Evolutionary conservation across 495 filamentous ascomycete genomes (phyloP).

Genomic region (Letharia lupina): DNA sequence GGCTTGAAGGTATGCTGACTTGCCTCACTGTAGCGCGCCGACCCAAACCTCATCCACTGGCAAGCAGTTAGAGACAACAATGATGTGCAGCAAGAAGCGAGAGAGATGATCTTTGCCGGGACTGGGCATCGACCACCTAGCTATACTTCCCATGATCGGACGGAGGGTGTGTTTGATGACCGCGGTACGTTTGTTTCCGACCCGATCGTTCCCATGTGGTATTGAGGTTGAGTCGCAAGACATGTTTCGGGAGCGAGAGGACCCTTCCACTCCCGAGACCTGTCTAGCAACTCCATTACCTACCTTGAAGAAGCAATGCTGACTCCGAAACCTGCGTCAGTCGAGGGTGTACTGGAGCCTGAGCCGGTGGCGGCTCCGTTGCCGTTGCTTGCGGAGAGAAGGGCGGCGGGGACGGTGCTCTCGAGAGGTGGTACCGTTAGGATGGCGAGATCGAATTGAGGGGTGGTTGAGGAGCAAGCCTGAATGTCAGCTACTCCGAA

Average conservation of each 20-base stretch:
- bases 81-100: slow-evolving; percentile 17
- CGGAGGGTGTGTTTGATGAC: background rate
- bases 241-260: too few relatives aligned
- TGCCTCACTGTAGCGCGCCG: slow-evolving; percentile 47
- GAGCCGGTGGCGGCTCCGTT: background rate
- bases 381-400: slow-evolving; percentile 7
- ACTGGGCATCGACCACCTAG: slow-evolving; percentile 20
- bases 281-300: too few relatives aligned
- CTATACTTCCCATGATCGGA: slow-evolving; percentile 12
- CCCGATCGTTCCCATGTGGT: too few relatives aligned
- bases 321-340: background rate
- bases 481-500: background rate
- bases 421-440: background rate
- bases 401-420: slow-evolving; percentile 9
- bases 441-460: background rate
- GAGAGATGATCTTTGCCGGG: slow-evolving; percentile 18
- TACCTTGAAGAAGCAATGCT: too few relatives aligned
- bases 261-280: too few relatives aligned
- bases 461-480: background rate
- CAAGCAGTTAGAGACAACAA: slow-evolving; percentile 42
- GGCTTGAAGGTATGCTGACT: slow-evolving; percentile 1
- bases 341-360: background rate
- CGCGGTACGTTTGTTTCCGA: too few relatives aligned
- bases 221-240: too few relatives aligned
- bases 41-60: slow-evolving; percentile 77